Evolutionary conservation across 441 rosid species (phyloP).

Genomic region (Theobroma grandiflorum): DNA sequence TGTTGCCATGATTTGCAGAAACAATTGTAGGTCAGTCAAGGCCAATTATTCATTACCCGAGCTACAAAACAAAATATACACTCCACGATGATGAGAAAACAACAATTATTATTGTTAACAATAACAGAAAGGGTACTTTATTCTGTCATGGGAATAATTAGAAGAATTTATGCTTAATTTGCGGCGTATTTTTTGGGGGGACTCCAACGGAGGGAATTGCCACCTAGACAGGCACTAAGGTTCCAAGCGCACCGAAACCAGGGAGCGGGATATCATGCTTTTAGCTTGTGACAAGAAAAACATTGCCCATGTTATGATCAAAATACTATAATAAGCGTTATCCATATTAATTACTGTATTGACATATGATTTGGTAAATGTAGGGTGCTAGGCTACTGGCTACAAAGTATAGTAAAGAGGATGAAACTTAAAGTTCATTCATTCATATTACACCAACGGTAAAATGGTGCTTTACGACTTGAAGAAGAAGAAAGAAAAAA

Average conservation of each 20-base stretch:
- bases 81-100: no score
- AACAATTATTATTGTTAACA: neutral
- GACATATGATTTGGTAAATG: neutral
- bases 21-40: neutral
- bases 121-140: conserved; percentile 5
- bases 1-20: neutral
- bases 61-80: no score
- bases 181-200: conserved; percentile 36
- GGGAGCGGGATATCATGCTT: neutral
- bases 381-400: neutral
- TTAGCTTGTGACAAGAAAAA: neutral
- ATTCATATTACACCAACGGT: neutral
- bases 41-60: no score
- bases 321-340: neutral
- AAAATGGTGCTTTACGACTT: neutral
- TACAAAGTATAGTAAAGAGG: neutral
- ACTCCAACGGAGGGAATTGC: conserved; percentile 6
- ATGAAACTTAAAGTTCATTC: neutral
- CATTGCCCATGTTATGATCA: neutral
- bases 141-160: neutral
- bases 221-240: neutral
- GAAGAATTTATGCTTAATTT: neutral
- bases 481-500: neutral
- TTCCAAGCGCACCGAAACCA: no score
- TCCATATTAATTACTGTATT: neutral